A percentile compares a stretch with the other conserved stretches of the same genome.
These are phyloP conservation scores for Colletotrichum horii DNA, from an alignment of 2,329 filamentous ascomycete species.

Conservation along the genomic window DNA sequence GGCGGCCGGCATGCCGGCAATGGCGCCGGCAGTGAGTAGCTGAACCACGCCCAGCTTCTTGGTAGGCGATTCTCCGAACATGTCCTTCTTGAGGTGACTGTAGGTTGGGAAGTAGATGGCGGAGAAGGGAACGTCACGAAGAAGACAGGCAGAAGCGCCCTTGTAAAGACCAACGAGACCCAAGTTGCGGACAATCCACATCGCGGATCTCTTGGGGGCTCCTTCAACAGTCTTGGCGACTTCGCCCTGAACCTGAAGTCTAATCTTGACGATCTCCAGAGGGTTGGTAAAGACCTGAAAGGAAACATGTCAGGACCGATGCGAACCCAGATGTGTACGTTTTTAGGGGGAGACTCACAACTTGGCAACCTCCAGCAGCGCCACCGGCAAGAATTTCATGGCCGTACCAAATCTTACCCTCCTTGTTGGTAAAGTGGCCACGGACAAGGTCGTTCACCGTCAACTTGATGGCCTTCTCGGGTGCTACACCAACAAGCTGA, in stretches of 20 bases:
- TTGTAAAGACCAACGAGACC: conserved; percentile 96
- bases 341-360: conserved; percentile 65
- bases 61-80: conserved; percentile 86
- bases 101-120: conserved; percentile 99
- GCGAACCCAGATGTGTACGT: neutral
- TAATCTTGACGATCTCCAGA: conserved; percentile 98
- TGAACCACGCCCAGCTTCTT: conserved; percentile 91
- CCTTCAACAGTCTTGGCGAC: conserved; percentile 86
- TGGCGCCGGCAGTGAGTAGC: conserved; percentile 91
- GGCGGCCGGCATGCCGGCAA: conserved; percentile 88
- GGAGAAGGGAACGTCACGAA: conserved; percentile 97
- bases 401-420: conserved; percentile 71
- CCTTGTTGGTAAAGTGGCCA: conserved; percentile 74
- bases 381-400: conserved; percentile 88
- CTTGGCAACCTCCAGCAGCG: conserved; percentile 90
- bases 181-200: conserved; percentile 97
- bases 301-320: conserved; percentile 14
- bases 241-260: conserved; percentile 96
- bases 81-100: conserved; percentile 89
- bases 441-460: conserved; percentile 96
- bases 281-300: conserved; percentile 92
- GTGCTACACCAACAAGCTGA: conserved; percentile 96
- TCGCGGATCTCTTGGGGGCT: conserved; percentile 85
- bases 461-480: conserved; percentile 98
- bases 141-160: conserved; percentile 89